Conservation (phyloP, 805 yeast species). For the Myxozyma lipomycoides region DNA sequence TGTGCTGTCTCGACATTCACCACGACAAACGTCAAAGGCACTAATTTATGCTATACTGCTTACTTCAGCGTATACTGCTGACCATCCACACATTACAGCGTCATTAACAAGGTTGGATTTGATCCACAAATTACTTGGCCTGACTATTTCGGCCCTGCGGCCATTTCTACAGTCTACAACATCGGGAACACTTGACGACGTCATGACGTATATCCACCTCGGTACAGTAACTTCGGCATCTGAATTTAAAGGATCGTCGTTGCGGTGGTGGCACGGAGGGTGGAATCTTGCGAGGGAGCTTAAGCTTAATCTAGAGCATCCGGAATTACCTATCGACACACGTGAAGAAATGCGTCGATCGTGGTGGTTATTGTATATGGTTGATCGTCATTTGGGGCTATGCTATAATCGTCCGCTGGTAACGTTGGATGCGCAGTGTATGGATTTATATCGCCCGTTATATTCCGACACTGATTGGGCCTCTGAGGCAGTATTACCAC, state of each 20-base stretch:
- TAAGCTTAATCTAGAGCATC: conserved; percentile 32
- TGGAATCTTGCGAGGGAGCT: conserved; percentile 35
- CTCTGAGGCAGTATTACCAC: conserved; percentile 9
- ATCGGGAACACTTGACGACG: conserved; percentile 34
- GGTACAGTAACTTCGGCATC: conserved; percentile 37
- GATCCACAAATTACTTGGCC: conserved; percentile 30
- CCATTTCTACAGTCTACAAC: conserved; percentile 29
- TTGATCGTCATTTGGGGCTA: conserved; percentile 41
- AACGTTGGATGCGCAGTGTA: conserved; percentile 37
- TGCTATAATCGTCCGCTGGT: conserved; percentile 38
- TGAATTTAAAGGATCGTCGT: conserved; percentile 35
- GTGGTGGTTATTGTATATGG: conserved; percentile 43
- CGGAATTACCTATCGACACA: conserved; percentile 31
- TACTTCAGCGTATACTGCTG: conserved; percentile 35
- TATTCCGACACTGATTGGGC: conserved; percentile 36
- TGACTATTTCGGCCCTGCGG: conserved; percentile 30
- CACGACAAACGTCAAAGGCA: conserved; percentile 30
- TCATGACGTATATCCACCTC: conserved; percentile 34
- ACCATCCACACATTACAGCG: conserved; percentile 32
- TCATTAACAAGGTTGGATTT: conserved; percentile 33
- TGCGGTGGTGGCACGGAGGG: conserved; percentile 36
- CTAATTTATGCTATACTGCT: conserved; percentile 32
- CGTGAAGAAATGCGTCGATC: conserved; percentile 42
- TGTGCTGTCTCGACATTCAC: conserved; percentile 21
- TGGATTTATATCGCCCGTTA: conserved; percentile 35